Evolutionary conservation across 225 moss, liverwort and hornwort genomes (phyloP).

Genomic region (Pseudisothecium myosuroides): DNA sequence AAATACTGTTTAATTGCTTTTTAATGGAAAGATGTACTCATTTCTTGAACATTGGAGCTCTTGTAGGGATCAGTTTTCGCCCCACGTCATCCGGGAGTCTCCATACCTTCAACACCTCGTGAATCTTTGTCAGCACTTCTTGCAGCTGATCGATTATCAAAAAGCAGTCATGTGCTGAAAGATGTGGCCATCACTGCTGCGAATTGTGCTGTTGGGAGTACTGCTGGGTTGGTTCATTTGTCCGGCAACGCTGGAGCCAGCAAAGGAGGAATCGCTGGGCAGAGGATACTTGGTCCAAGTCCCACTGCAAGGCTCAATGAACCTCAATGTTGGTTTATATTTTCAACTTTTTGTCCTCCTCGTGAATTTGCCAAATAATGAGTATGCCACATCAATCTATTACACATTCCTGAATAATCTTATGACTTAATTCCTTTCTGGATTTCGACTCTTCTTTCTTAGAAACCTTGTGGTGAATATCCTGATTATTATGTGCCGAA

Average conservation of each 20-base stretch:
- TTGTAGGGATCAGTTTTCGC: conserved; percentile 26
- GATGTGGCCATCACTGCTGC: conserved; percentile 70
- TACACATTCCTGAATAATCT: not conserved
- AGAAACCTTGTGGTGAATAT: not conserved
- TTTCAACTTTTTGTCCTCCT: not conserved
- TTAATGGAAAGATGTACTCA: not conserved
- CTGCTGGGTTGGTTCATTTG: conserved; percentile 53
- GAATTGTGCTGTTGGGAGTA: conserved; percentile 84
- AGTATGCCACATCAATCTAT: not conserved
- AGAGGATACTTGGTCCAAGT: conserved; percentile 29
- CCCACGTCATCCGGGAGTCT: not conserved
- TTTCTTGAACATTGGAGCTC: not conserved
- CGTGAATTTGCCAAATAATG: not conserved
- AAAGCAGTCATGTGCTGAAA: conserved; percentile 44
- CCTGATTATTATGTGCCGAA: not conserved
- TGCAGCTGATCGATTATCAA: conserved; percentile 47
- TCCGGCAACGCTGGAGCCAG: conserved; percentile 12
- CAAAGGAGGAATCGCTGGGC: conserved; percentile 13
- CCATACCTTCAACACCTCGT: conserved; percentile 19
- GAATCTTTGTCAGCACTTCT: conserved; percentile 60
- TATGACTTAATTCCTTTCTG: not conserved
- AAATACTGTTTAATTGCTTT: not conserved
- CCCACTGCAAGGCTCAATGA: conserved; percentile 6
- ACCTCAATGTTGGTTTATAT: conserved; percentile 15
- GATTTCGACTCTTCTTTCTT: not conserved